Percentiles rank a stretch among this genome's conserved stretches.
phyloP scores from a whole-genome alignment of 2,329 filamentous ascomycete species.

The Grosmannia clavigera region DNA sequence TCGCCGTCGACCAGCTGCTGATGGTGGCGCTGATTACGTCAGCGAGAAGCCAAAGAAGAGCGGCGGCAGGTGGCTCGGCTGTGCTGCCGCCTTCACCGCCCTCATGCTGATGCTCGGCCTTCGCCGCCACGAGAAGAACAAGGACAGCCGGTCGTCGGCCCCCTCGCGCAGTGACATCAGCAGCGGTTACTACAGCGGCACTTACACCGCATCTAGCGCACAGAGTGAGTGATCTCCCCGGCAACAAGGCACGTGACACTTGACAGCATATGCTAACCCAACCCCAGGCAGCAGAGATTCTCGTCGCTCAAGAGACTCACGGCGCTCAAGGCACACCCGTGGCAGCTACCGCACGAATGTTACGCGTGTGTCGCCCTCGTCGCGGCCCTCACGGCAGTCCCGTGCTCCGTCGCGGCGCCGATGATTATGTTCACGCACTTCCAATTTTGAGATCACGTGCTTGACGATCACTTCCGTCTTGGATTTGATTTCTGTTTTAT shows the following conservation, averaged over 20 bases:
- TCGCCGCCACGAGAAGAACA: conserved; percentile 34
- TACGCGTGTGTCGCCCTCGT: conserved; percentile 16
- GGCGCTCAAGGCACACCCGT: conserved; percentile 12
- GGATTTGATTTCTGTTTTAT: neutral
- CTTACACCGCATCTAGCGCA: conserved; percentile 39
- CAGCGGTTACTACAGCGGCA: conserved; percentile 42
- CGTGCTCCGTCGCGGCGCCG: neutral
- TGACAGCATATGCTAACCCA: conserved; percentile 4
- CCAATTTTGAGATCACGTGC: neutral
- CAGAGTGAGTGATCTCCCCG: conserved; percentile 30
- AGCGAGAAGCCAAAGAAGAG: conserved; percentile 37
- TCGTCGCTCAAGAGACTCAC: conserved; percentile 12
- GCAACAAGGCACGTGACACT: neutral
- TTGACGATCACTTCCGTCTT: neutral
- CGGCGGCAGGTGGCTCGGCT: conserved; percentile 39
- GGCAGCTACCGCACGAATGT: conserved; percentile 15
- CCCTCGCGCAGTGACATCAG: conserved; percentile 28
- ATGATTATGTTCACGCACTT: neutral
- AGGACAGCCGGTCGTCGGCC: conserved; percentile 24
- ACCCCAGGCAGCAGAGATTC: conserved; percentile 26
- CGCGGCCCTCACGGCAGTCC: conserved; percentile 8
- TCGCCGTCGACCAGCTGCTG: conserved; percentile 19
- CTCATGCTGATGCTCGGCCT: conserved; percentile 42
- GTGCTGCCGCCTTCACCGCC: conserved; percentile 38
- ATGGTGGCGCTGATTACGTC: conserved; percentile 24